phyloP scores from a whole-genome alignment of 1,139 yeast species.

The Hanseniaspora gamundiae region DNA sequence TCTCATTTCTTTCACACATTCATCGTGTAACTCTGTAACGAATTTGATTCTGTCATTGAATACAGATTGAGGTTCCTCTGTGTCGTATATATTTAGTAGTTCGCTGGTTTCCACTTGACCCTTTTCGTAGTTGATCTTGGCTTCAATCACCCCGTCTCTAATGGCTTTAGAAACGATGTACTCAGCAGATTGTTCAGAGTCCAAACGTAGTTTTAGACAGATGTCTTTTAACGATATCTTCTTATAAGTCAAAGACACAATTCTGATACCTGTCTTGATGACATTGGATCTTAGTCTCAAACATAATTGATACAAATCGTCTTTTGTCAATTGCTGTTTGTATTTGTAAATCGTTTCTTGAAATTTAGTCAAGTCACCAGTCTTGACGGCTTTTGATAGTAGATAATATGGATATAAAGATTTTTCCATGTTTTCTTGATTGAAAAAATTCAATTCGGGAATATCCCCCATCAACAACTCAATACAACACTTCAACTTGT shows the following conservation, averaged over 20 bases:
- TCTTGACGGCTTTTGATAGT: conserved; percentile 82
- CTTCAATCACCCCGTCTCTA: conserved; percentile 95
- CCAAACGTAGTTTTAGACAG: conserved; percentile 83
- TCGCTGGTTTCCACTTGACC: conserved; percentile 92
- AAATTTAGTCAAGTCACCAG: conserved; percentile 80
- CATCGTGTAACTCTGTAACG: conserved; percentile 83
- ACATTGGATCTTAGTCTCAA: conserved; percentile 91
- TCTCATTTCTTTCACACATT: conserved; percentile 90
- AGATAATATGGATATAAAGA: conserved; percentile 72
- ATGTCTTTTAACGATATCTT: conserved; percentile 82
- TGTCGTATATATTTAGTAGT: conserved; percentile 74
- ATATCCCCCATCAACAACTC: conserved; percentile 94
- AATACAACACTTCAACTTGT: conserved; percentile 77
- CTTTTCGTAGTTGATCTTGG: conserved; percentile 77
- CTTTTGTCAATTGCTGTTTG: conserved; percentile 51
- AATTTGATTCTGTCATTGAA: conserved; percentile 91
- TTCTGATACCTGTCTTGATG: conserved; percentile 93
- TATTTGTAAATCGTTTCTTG: conserved; percentile 59
- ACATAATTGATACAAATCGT: conserved; percentile 76
- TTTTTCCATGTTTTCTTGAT: conserved; percentile 44
- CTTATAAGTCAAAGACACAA: conserved; percentile 83
- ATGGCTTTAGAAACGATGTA: conserved; percentile 94
- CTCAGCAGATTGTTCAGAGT: conserved; percentile 91
- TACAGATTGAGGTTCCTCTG: conserved; percentile 74
- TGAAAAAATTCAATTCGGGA: conserved; percentile 81